Evolutionary conservation across 495 filamentous ascomycete species (phyloP).

Genomic region (Thermochaetoides thermophila): DNA sequence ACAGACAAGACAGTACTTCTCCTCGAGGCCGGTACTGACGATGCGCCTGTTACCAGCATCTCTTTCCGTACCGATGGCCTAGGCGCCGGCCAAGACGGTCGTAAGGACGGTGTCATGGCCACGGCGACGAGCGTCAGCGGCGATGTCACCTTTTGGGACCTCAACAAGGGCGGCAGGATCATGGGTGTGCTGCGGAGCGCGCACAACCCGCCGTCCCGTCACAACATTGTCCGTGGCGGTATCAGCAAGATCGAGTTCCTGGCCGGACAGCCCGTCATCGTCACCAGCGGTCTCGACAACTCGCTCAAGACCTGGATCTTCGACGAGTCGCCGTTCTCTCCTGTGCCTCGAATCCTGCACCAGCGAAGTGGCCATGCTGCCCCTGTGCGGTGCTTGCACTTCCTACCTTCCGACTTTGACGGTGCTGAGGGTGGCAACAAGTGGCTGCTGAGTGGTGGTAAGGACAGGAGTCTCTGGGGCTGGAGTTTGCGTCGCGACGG

Average conservation of each 20-base stretch:
- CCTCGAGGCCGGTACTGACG: slow-evolving; percentile 43
- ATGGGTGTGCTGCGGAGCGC: slow-evolving; percentile 71
- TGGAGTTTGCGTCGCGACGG: slow-evolving; percentile 90
- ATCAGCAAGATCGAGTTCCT: slow-evolving; percentile 79
- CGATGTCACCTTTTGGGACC: slow-evolving; percentile 90
- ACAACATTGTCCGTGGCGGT: slow-evolving; percentile 33
- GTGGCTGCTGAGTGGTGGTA: slow-evolving; percentile 82
- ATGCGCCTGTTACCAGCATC: slow-evolving; percentile 57
- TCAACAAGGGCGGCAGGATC: slow-evolving; percentile 72
- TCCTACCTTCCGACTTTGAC: slow-evolving; percentile 73
- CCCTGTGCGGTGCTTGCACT: slow-evolving; percentile 62
- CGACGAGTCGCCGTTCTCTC: slow-evolving; percentile 71
- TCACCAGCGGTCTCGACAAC: slow-evolving; percentile 86
- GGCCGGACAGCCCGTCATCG: slow-evolving; percentile 74
- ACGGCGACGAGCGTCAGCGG: slow-evolving; percentile 56
- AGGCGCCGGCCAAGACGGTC: slow-evolving; percentile 79
- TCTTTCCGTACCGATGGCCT: slow-evolving; percentile 84
- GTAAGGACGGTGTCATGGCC: slow-evolving; percentile 70
- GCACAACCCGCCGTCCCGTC: slow-evolving; percentile 53
- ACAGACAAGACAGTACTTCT: slow-evolving; percentile 54
- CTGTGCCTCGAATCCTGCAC: slow-evolving; percentile 72
- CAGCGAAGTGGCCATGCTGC: slow-evolving; percentile 75
- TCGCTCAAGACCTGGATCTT: slow-evolving; percentile 91
- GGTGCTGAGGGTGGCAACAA: slow-evolving; percentile 79
- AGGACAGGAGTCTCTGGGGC: slow-evolving; percentile 83